Percentiles rank a stretch among this genome's conserved stretches.
phyloP scores from a whole-genome alignment of 768 basidiomycete species.

The Termitomyces sp. region DNA sequence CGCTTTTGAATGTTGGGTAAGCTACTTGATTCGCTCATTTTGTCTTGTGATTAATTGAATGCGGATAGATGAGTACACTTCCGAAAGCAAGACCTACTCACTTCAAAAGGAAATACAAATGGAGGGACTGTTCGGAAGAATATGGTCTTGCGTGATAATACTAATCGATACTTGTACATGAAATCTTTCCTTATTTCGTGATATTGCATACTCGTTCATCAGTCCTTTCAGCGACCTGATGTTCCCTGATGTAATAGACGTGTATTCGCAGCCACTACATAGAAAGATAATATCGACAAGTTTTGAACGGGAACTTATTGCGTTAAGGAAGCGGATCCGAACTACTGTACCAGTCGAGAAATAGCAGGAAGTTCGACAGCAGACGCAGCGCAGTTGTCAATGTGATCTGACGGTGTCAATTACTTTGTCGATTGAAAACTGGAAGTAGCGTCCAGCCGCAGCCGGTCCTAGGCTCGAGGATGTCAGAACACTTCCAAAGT shows the following conservation, averaged over 20 bases:
- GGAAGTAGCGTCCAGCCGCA: too few relatives aligned
- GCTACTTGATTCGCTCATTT: not conserved
- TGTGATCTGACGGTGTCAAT: too few relatives aligned
- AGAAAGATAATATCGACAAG: too few relatives aligned
- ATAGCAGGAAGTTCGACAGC: too few relatives aligned
- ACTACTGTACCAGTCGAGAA: too few relatives aligned
- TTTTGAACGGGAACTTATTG: too few relatives aligned
- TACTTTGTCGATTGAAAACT: too few relatives aligned
- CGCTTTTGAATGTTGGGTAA: not conserved
- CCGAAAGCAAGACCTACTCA: slow-evolving; percentile 18
- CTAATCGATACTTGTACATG: not conserved
- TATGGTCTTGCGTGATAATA: slow-evolving; percentile 7
- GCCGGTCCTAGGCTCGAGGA: not conserved
- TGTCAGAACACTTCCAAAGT: not conserved
- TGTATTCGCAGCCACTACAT: too few relatives aligned
- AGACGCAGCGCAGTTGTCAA: too few relatives aligned
- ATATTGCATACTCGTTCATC: not conserved
- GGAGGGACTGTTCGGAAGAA: not conserved
- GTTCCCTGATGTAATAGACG: too few relatives aligned
- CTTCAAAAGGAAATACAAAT: slow-evolving; percentile 27
- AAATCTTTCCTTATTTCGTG: not conserved
- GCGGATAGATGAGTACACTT: slow-evolving; percentile 13
- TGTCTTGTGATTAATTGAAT: slow-evolving; percentile 8
- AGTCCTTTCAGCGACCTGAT: too few relatives aligned
- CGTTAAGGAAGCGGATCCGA: too few relatives aligned